These are phyloP conservation scores for Gnaphalium uliginosum DNA, from an alignment of 129 eudicot genomes.

Conservation along the genomic window DNA sequence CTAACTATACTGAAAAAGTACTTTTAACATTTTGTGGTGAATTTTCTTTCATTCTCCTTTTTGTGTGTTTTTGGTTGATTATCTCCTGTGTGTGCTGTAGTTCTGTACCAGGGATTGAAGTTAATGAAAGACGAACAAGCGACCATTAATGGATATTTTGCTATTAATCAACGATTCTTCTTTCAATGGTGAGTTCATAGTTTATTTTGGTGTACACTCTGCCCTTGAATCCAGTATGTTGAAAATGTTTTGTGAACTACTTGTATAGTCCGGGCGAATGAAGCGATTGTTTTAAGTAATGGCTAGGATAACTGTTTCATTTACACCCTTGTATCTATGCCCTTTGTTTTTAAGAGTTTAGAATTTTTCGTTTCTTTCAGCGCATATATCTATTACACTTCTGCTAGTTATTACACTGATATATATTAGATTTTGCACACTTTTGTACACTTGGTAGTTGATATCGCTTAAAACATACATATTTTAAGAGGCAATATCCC, in stretches of 20 bases:
- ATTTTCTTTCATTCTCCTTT: no score
- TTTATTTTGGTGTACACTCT: no score
- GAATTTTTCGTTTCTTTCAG: background rate
- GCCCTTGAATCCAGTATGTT: no score
- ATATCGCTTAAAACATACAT: no score
- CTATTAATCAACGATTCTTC: background rate
- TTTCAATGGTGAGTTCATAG: background rate
- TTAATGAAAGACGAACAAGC: background rate
- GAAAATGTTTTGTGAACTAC: background rate
- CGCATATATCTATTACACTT: background rate
- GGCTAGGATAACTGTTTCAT: background rate
- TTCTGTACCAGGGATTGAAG: background rate
- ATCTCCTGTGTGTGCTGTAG: background rate
- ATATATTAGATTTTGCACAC: no score
- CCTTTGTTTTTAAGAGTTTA: background rate
- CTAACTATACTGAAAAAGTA: background rate
- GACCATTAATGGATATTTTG: background rate
- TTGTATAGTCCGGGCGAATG: background rate
- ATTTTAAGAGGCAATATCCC: no score
- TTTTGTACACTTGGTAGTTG: no score
- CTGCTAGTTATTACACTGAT: background rate
- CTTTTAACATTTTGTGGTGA: background rate
- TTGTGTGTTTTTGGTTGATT: no score
- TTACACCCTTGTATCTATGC: background rate
- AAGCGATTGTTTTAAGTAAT: background rate